A percentile compares a stretch with the other conserved stretches of the same genome.
These are phyloP conservation scores for Coniochaeta prunicola DNA, from an alignment of 2,329 filamentous ascomycete species.

Conservation along the genomic window DNA sequence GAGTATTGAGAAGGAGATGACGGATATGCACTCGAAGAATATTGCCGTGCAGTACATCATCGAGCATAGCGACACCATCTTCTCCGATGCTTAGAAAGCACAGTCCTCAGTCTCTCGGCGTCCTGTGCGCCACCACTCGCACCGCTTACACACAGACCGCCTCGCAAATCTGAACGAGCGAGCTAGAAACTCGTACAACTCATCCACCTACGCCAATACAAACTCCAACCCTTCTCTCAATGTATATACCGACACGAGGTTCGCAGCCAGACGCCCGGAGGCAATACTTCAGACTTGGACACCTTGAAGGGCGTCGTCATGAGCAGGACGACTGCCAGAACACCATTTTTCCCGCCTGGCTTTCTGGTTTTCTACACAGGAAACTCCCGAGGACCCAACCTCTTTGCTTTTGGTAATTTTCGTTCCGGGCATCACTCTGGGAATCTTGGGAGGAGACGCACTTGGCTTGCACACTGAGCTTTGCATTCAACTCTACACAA, in stretches of 20 bases:
- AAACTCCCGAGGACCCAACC: too few species aligned
- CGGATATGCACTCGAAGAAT: constrained; percentile 91
- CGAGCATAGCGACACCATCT: constrained; percentile 80
- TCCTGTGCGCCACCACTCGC: not conserved
- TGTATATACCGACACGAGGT: not conserved
- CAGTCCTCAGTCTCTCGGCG: not conserved
- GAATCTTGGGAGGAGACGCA: not conserved
- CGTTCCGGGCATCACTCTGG: not conserved
- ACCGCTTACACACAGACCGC: not conserved
- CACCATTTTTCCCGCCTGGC: too few species aligned
- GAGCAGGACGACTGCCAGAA: not conserved
- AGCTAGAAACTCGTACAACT: not conserved
- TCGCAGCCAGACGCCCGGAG: not conserved
- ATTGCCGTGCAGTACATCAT: constrained; percentile 87
- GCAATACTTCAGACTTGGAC: not conserved
- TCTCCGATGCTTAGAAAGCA: constrained; percentile 38
- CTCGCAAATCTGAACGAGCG: not conserved
- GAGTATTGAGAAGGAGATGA: constrained; percentile 89
- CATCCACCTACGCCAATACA: not conserved
- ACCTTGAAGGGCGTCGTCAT: not conserved
- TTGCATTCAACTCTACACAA: not conserved
- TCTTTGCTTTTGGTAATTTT: not conserved
- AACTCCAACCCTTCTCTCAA: not conserved
- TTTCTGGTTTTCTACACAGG: too few species aligned
- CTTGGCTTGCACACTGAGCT: not conserved